Evolutionary conservation across 768 basidiomycete species (phyloP), one percentile per base, ranked within the genome.

Genomic region (Hydnomerulius pinastri): DNA sequence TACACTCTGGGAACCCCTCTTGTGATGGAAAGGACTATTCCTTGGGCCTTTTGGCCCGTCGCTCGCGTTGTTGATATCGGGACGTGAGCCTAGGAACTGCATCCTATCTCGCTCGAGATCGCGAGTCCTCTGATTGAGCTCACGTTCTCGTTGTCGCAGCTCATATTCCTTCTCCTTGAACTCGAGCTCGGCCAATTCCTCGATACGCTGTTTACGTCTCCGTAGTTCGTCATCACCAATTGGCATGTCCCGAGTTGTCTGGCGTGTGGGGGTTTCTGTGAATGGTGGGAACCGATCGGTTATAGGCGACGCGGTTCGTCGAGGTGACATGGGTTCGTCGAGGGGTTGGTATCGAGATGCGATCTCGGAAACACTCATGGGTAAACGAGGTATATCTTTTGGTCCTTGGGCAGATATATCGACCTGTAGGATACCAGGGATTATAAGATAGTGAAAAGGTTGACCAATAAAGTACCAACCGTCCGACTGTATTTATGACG

Each of bases 301-400:
- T 9, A 62, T 60, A 0, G 77, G 73, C 1, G 77, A 77, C 6
- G 63, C 54, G 7, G 73, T 58, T 8, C 54, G 55, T 12, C 70
- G 72, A 15, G 81, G 76, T 3, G 77, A 75, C n/a, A 70, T 57
- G 38, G 71, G 75, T 11, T 64, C 66, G 21, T 78, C 78, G 2
- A 59, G 46, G 6, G 78, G 65, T 56, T 81, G 77, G 55, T 87
- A 90, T 27, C 81, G 80, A 32, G 76, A 77, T 2, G 87, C 85
- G 11, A 90, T 68, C 54, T 81, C 76, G 8, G 75, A 78, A 21
- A 88, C 87, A 37, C 82, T 87, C 44, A 79, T 65, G 1, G 85
- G 82, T 21, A 87, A 65, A 15, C 80, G 79, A 28, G 86, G 86
- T 10, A 85, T 58, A 43, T 88, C 85, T 57, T 78, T 81, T 24